Evolutionary conservation across 352 stramenopile species (phyloP), one percentile per base, ranked within the genome.

Genomic region (Phytopythium sindhum): DNA sequence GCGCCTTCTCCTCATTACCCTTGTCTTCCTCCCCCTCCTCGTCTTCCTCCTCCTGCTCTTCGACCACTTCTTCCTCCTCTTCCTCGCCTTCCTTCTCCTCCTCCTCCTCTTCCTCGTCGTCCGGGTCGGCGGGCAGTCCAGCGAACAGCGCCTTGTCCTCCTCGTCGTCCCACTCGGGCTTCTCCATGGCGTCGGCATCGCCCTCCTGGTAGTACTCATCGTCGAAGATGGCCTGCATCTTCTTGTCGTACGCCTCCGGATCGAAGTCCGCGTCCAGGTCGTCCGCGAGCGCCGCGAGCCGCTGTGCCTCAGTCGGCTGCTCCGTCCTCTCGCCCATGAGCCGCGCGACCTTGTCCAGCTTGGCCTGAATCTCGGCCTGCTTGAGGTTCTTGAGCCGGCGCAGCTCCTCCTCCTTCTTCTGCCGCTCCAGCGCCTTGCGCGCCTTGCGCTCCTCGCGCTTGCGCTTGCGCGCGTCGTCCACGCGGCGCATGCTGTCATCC

Each of bases 361-460:
- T 97, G 48, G 77, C 82, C 67, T 98, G 75, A 45, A 99, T 91
- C 74, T 99, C 97, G 42, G 96, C 83, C 61, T 97, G 88, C 76
- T 99, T 99, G 2, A 99, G 84, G 79, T 99, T 99, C 80, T 99
- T 99, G 21, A 99, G 68, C 12, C 97, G 86, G 39, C 90, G 85
- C 35, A 99, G 80, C 70, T 99, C 95, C 66, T 98, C 96, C 73
- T 99, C 96, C 69, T 99, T 99, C 50, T 97, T 97, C 70, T 95
- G 90, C 21, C 96, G 89, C 75, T 99, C 97, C 11, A 96, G 78
- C 0, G 90, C 92, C 76, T 99, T 99, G 44, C 97, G 87, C 66
- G 97, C 95, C 66, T 96, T 96, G 41, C 97, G 85, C 50, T 93
- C 88, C 26, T 97, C 80, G 60, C 98, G 90, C 74, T 99, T 98